These are phyloP conservation scores for Geotrichum bryndzae DNA, from an alignment of 1,139 yeast genomes.

Conservation along the genomic window DNA sequence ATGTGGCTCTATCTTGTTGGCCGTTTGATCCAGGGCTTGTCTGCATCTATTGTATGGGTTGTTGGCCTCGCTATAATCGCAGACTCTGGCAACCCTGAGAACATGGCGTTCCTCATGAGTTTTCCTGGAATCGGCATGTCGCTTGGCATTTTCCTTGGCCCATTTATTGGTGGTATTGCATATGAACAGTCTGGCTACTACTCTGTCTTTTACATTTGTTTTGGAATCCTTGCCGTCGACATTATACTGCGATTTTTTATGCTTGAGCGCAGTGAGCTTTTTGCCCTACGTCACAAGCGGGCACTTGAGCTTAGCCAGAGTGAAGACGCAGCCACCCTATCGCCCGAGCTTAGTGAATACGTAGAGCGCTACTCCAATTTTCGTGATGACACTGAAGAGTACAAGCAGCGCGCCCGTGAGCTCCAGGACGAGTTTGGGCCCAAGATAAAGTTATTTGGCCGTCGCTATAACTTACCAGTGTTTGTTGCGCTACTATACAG, in stretches of 20 bases:
- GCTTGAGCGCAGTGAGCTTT: constrained; percentile 26
- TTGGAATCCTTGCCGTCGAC: constrained; percentile 32
- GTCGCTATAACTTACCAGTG: constrained; percentile 21
- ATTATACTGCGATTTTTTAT: constrained; percentile 33
- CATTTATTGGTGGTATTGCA: constrained; percentile 36
- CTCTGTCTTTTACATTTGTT: constrained; percentile 33
- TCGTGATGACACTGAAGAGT: not conserved
- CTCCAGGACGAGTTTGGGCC: constrained; percentile 11
- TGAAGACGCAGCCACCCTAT: not conserved
- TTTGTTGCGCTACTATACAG: constrained; percentile 22
- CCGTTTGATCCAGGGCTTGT: constrained; percentile 34
- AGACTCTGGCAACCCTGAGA: constrained; percentile 29
- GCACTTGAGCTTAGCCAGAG: constrained; percentile 13
- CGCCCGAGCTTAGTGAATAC: constrained; percentile 2
- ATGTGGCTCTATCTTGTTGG: constrained; percentile 32
- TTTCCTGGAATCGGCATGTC: constrained; percentile 34
- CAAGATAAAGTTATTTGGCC: constrained; percentile 7
- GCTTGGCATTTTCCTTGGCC: constrained; percentile 34
- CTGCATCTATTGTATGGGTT: constrained; percentile 38
- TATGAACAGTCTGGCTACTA: constrained; percentile 35
- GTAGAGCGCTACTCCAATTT: constrained; percentile 3
- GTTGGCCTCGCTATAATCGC: constrained; percentile 37
- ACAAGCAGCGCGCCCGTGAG: not conserved
- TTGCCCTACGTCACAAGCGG: constrained; percentile 4
- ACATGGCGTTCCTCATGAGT: constrained; percentile 30